Conservation (phyloP, 345 rosid genomes). For the Populus deltoides region DNA sequence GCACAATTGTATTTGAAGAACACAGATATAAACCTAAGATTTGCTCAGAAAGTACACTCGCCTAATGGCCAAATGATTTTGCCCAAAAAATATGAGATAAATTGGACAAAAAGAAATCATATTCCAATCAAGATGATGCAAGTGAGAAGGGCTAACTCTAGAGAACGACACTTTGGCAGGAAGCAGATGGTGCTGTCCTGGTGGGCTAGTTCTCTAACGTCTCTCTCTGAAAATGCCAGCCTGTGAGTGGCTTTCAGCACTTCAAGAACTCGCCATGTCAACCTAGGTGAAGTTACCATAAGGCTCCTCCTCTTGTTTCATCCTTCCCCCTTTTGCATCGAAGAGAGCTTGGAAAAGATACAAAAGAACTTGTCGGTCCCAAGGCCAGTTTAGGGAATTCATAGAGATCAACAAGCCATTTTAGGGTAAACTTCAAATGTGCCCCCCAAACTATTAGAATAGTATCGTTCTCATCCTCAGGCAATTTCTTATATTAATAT, state of each 20-base stretch:
- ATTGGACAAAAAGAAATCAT: neutral
- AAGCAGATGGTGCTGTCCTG: neutral
- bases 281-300: slow-evolving; percentile 8
- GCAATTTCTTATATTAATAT: neutral
- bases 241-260: neutral
- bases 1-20: too few relatives aligned
- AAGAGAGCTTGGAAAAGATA: neutral
- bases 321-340: neutral
- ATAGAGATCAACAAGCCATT: neutral
- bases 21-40: too few relatives aligned
- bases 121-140: neutral
- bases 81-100: neutral
- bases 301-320: neutral
- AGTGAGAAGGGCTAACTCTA: neutral
- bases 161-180: neutral
- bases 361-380: slow-evolving; percentile 16
- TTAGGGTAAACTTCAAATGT: neutral
- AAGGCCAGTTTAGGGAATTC: slow-evolving; percentile 19
- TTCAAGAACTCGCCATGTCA: neutral
- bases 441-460: neutral
- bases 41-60: too few relatives aligned
- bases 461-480: neutral
- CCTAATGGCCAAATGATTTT: too few relatives aligned
- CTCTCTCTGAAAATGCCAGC: neutral
- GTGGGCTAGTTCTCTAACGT: neutral